A percentile compares a stretch with the other conserved stretches of the same genome.
These are phyloP conservation scores for Eruca vesicaria DNA, from an alignment of 441 rosid genomes.

Conservation along the genomic window DNA sequence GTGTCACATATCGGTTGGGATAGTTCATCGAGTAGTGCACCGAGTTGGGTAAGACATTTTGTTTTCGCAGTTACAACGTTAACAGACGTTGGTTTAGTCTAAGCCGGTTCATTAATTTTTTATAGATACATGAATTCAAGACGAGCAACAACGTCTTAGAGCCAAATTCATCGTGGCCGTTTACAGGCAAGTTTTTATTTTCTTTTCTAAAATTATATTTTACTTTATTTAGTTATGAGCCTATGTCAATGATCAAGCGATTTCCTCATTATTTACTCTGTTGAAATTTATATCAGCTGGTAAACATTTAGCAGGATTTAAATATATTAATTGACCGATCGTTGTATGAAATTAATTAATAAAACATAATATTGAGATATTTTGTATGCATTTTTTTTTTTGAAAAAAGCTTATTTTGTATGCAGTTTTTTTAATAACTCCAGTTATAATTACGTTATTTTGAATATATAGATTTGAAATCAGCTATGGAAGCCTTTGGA, in stretches of 20 bases:
- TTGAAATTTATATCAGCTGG: not conserved
- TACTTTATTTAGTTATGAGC: not conserved
- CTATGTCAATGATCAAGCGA: not conserved
- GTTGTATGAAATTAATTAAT: not conserved
- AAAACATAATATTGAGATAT: not conserved
- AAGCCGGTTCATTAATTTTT: not conserved
- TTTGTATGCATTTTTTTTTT: not conserved
- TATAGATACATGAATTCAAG: slow-evolving; percentile 79
- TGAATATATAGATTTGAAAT: slow-evolving; percentile 18
- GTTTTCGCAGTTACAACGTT: not conserved
- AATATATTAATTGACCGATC: not conserved
- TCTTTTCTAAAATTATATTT: not conserved
- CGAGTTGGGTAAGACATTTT: slow-evolving; percentile 45
- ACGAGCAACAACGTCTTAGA: slow-evolving; percentile 45
- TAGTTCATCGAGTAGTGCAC: slow-evolving; percentile 55
- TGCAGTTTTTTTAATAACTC: too few relatives aligned
- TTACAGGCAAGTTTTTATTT: slow-evolving; percentile 58
- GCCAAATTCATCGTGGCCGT: slow-evolving; percentile 72
- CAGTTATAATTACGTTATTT: not conserved
- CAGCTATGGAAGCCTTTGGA: slow-evolving; percentile 34
- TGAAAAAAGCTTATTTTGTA: too few relatives aligned
- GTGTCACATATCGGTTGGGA: slow-evolving; percentile 75
- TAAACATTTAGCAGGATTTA: not conserved
- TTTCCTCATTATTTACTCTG: not conserved
- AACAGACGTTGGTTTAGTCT: not conserved